Evolutionary conservation across 768 basidiomycete genomes (phyloP), one percentile per base, ranked within the genome.

Genomic region (Polyporus arcularius): DNA sequence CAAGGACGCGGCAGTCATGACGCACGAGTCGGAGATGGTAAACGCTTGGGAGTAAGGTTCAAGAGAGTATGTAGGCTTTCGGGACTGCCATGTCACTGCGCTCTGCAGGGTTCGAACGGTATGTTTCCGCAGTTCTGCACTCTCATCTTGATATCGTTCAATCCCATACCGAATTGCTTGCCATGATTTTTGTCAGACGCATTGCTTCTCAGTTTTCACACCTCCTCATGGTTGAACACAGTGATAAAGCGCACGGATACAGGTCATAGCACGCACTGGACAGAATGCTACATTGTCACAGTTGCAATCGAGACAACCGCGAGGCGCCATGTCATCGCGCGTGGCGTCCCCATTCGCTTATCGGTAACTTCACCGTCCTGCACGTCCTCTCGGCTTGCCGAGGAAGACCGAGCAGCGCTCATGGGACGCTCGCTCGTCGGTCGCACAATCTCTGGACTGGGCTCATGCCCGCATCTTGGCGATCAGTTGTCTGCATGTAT

Each of bases 1-100:
- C 32, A 84, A 79, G 60, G 92, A 94, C 64, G 90, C 85, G 1
- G 86, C 88, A 4, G 88, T 92, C 30, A 92, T 92, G 91, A 94
- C 92, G 2, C 86, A 92, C 71, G 80, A 94, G 68, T 83, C 89
- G 1, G 92, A 94, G 78, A 80, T 91, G 63, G 82, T 90, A 9
- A 79, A 83, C 64, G 65, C 83, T 32, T 85, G 80, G 82, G 81
- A 85, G 60, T 75, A 39, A 81, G 62, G 41, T 54, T 48, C 58
- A 46, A 30, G 28, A 10, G 16, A 12, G 12, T 3, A n/a, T n/a
- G n/a, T n/a, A 9, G 52, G 21, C 12, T n/a, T 21, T 5, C 16
- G 2, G 32, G 14, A 38, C 16, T 15, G 16, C 32, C 55, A 28
- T 28, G 43, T n/a, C 38, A 21, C 32, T 46, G 11, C 35, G 35